Evolutionary conservation across 179 eudicot species (phyloP).

Genomic region (Silene noctiflora): DNA sequence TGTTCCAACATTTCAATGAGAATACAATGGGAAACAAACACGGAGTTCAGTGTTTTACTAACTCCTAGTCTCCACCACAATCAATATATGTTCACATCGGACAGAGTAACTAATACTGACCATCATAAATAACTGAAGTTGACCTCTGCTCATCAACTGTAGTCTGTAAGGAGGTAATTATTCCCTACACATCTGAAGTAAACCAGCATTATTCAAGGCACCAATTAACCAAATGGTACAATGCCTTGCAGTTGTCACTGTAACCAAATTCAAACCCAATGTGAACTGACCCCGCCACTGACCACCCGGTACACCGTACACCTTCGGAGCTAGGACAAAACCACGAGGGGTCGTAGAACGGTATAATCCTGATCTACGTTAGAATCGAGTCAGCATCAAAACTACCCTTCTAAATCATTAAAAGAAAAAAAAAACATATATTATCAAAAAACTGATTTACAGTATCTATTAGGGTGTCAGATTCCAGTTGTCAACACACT

Average conservation of each 20-base stretch:
- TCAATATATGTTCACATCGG: neutral
- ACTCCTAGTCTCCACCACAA: neutral
- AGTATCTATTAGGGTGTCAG: conserved; percentile 1
- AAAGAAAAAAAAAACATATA: neutral
- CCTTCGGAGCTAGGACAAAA: neutral
- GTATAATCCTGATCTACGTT: neutral
- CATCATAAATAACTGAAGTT: neutral
- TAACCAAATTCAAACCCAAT: conserved; percentile 6
- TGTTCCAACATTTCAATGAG: neutral
- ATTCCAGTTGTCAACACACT: neutral
- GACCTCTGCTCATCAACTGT: neutral
- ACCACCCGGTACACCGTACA: neutral
- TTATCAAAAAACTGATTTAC: neutral
- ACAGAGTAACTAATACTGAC: no score
- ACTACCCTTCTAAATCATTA: neutral
- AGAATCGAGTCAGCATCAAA: neutral
- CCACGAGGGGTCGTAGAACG: neutral
- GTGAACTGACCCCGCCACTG: conserved; percentile 2
- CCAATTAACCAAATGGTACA: neutral
- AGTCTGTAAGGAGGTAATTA: neutral
- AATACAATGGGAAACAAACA: neutral
- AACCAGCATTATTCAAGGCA: neutral
- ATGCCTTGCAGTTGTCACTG: neutral
- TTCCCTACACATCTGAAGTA: neutral
- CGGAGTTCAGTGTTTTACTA: neutral